phyloP scores from a whole-genome alignment of 345 rosid genomes.

The Schrenkiella parvula region DNA sequence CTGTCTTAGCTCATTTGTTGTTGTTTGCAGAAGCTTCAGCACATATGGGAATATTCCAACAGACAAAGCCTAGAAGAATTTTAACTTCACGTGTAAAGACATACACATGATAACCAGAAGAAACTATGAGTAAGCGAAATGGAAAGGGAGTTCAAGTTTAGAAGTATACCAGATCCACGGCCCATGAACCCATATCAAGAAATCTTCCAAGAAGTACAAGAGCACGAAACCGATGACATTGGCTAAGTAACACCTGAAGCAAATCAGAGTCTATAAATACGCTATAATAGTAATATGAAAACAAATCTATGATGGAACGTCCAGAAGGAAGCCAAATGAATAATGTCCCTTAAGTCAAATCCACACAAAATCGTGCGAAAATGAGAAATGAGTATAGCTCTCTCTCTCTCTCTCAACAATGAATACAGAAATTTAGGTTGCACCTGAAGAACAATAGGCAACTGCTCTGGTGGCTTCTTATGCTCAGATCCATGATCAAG shows the following conservation, averaged over 20 bases:
- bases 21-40: slow-evolving; percentile 89
- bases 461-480: slow-evolving; percentile 97
- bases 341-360: not conserved
- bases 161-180: slow-evolving; percentile 84
- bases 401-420: slow-evolving; percentile 1
- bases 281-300: slow-evolving; percentile 10
- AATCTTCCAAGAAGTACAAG: slow-evolving; percentile 97
- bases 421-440: slow-evolving; percentile 11
- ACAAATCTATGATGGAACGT: not conserved
- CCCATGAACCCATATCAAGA: slow-evolving; percentile 99
- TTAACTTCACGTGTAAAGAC: slow-evolving; percentile 27
- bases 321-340: slow-evolving; percentile 1
- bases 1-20: slow-evolving; percentile 89
- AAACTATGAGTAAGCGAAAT: slow-evolving; percentile 10
- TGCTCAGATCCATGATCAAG: slow-evolving; percentile 97
- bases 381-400: slow-evolving; percentile 2
- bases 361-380: not conserved
- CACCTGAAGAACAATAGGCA: slow-evolving; percentile 99
- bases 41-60: slow-evolving; percentile 99
- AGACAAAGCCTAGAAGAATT: slow-evolving; percentile 72
- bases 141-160: slow-evolving; percentile 6
- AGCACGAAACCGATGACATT: slow-evolving; percentile 96
- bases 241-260: slow-evolving; percentile 93
- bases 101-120: slow-evolving; percentile 21
- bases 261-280: slow-evolving; percentile 17